These are phyloP conservation scores for Cryphonectria japonica DNA, from an alignment of 2,329 filamentous ascomycete genomes.

Conservation along the genomic window DNA sequence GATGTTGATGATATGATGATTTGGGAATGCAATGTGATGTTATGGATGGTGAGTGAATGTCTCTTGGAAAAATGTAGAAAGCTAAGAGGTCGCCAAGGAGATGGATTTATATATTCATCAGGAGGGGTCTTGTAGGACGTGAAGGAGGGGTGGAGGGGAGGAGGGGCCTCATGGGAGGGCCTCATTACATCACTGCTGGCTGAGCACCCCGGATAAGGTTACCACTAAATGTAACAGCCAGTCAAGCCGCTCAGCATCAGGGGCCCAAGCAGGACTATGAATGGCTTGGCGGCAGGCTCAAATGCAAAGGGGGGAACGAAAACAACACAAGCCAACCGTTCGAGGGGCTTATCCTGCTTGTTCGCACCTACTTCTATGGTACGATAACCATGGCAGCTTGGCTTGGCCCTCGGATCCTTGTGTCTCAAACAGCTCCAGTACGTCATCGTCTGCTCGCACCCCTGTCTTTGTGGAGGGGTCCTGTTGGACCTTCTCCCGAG, in stretches of 20 bases:
- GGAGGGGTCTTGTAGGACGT: not conserved
- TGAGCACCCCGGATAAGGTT: not conserved
- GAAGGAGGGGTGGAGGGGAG: not conserved
- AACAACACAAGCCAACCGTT: not conserved
- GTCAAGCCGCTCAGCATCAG: not conserved
- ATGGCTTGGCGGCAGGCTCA: not conserved
- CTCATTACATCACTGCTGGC: not conserved
- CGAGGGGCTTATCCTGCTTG: too few species aligned
- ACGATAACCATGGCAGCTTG: not conserved
- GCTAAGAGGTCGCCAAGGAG: not conserved
- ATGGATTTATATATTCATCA: not conserved
- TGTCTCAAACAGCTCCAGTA: not conserved
- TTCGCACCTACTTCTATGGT: too few species aligned
- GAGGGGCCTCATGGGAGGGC: too few species aligned
- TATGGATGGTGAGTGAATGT: not conserved
- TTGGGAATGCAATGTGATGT: not conserved
- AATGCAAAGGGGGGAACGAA: not conserved
- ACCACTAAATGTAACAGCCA: not conserved
- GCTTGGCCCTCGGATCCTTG: not conserved
- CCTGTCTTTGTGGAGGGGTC: not conserved
- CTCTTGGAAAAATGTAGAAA: not conserved
- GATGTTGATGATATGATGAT: not conserved
- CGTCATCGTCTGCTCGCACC: not conserved
- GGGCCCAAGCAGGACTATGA: not conserved
- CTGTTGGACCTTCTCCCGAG: too few species aligned